phyloP scores from a whole-genome alignment of 1,139 yeast genomes.

The Geotrichum histeridarum region DNA sequence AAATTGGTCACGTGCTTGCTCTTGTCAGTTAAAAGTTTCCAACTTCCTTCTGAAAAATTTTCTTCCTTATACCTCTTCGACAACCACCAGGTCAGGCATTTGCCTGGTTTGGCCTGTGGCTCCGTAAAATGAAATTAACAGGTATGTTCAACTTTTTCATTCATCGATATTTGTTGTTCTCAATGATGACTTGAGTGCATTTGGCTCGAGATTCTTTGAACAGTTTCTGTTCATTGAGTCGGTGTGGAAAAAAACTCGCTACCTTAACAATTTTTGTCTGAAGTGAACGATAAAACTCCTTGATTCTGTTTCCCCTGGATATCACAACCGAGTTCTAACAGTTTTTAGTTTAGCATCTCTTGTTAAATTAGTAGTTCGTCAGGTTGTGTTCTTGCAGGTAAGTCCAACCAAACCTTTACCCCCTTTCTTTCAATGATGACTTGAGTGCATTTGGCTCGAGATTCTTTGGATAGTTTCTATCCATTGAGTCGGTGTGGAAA shows the following conservation, averaged over 20 bases:
- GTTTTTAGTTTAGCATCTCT: neutral
- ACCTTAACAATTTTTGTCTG: conserved; percentile 16
- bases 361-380: neutral
- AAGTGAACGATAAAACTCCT: neutral
- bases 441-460: conserved; percentile 22
- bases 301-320: neutral
- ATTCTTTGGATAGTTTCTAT: conserved; percentile 10
- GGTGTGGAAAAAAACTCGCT: conserved; percentile 22
- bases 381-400: neutral
- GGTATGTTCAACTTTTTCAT: too few species aligned
- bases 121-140: too few species aligned
- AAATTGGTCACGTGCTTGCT: neutral
- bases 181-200: conserved; percentile 22
- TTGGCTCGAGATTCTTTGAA: conserved; percentile 18
- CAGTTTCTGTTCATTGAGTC: conserved; percentile 14
- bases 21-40: neutral
- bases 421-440: conserved; percentile 15
- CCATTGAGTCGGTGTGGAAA: conserved; percentile 20
- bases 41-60: neutral
- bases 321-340: neutral
- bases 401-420: neutral
- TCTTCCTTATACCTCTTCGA: neutral
- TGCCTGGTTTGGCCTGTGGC: neutral
- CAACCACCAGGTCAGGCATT: neutral
- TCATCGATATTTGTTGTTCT: neutral